Conservation (phyloP, 495 filamentous ascomycete species). For the Talaromyces proteolyticus region DNA sequence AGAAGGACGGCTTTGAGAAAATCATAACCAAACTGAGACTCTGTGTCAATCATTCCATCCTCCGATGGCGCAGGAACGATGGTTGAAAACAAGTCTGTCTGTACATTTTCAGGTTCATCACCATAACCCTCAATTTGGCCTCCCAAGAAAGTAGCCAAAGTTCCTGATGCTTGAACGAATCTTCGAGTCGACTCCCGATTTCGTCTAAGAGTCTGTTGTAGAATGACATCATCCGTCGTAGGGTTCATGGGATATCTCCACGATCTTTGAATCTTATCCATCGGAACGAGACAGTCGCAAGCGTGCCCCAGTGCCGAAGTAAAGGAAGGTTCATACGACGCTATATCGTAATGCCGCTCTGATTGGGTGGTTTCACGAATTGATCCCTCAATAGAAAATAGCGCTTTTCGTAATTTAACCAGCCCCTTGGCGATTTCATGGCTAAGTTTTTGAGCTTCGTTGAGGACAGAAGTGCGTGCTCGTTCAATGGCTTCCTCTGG, state of each 20-base stretch:
- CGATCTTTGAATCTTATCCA: slow-evolving; percentile 47
- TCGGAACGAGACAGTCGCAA: slow-evolving; percentile 42
- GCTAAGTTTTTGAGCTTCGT: slow-evolving; percentile 44
- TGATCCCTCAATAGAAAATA: slow-evolving; percentile 48
- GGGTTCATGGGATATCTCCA: slow-evolving; percentile 61
- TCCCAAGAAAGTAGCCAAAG: slow-evolving; percentile 49
- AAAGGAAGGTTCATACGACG: slow-evolving; percentile 36
- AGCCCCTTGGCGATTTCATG: slow-evolving; percentile 49
- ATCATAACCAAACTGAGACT: slow-evolving; percentile 54
- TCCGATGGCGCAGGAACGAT: slow-evolving; percentile 46
- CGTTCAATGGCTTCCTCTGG: slow-evolving; percentile 28
- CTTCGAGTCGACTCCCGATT: slow-evolving; percentile 54
- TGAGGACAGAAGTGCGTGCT: slow-evolving; percentile 37
- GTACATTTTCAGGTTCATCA: slow-evolving; percentile 10
- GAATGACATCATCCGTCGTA: slow-evolving; percentile 37
- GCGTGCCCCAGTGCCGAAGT: slow-evolving; percentile 41
- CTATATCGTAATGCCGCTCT: slow-evolving; percentile 16
- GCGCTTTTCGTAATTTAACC: slow-evolving; percentile 49
- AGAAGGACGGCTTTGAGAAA: slow-evolving; percentile 60
- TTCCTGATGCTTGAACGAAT: slow-evolving; percentile 66
- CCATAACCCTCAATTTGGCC: slow-evolving; percentile 33
- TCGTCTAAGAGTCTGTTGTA: slow-evolving; percentile 52
- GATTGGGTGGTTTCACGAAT: slow-evolving; percentile 17
- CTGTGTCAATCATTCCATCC: slow-evolving; percentile 26
- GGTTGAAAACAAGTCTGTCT: slow-evolving; percentile 29